Evolutionary conservation across 257 asterid species (phyloP), one percentile per base, ranked within the genome.

Genomic region (Fraxinus excelsior): DNA sequence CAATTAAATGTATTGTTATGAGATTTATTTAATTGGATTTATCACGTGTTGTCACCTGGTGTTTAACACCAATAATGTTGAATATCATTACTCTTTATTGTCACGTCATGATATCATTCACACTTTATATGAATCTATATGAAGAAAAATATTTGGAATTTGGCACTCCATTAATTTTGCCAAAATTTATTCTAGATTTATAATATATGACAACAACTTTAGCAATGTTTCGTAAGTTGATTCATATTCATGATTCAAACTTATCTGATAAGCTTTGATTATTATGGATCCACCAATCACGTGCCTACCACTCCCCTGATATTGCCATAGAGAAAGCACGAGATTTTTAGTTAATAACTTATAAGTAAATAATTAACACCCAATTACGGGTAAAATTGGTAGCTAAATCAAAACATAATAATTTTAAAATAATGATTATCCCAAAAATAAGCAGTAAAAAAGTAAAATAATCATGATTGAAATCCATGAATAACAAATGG

Each of bases 221-320:
- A 42, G 51, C 2, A 11, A 44, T 37, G 8, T 2, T 37, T 8
- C 11, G 2, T 37, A 9, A 40, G 10, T 40, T 40, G 46, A 51
- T 71, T 56, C n/a, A 13, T 23, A 69, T 53, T 58, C 80, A 75
- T 60, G 78, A 58, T 82, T 72, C 62, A 56, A 69, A 67, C 58
- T 71, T 66, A 71, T 77, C 34, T 11, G 34, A 34, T 21, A 67
- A 72, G 12, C 73, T 38, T 73, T 73, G 31, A 69, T 78, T 69
- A 53, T n/a, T 42, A 29, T 69, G 62, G 26, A 40, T 13, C 72
- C 75, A 70, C 49, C 64, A 70, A 56, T 71, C 71, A 28, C 46
- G 14, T 51, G 32, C 26, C 32, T 42, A 74, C 67, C 76, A 49
- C 23, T 53, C 64, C 6, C 64, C 76, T 18, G 31, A 49, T 10